Evolutionary conservation across 495 filamentous ascomycete genomes (phyloP).

Genomic region (Paragyromitra xinjiangensis): DNA sequence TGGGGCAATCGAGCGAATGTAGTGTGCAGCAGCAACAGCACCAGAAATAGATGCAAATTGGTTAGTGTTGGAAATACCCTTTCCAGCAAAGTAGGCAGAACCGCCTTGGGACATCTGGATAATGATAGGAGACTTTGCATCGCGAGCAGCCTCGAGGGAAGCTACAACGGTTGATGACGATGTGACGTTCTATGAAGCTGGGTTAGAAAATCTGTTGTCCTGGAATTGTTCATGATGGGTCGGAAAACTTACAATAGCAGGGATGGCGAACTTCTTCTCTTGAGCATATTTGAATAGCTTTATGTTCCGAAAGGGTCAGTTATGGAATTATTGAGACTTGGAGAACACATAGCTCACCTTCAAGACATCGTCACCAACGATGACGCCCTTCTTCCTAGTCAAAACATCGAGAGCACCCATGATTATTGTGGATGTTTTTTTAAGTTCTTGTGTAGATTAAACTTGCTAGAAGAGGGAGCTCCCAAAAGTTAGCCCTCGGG

Average conservation of each 20-base stretch:
- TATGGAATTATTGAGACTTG: not conserved
- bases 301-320: slow-evolving; percentile 6
- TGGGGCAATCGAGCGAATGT: slow-evolving; percentile 87
- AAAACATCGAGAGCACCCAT: slow-evolving; percentile 75
- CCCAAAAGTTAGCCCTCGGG: not conserved
- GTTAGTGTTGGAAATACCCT: slow-evolving; percentile 84
- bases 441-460: not conserved
- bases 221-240: not conserved
- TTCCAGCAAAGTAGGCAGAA: slow-evolving; percentile 91
- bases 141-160: slow-evolving; percentile 79
- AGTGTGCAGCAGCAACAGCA: slow-evolving; percentile 87
- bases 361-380: slow-evolving; percentile 83
- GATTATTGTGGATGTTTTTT: slow-evolving; percentile 52
- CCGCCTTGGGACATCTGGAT: slow-evolving; percentile 92
- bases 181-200: slow-evolving; percentile 74
- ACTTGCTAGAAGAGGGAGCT: not conserved
- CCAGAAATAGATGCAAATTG: slow-evolving; percentile 89
- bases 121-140: slow-evolving; percentile 84
- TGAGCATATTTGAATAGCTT: slow-evolving; percentile 85
- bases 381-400: slow-evolving; percentile 80
- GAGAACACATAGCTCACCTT: slow-evolving; percentile 53
- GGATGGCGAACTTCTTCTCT: slow-evolving; percentile 85
- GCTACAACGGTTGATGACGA: slow-evolving; percentile 62
- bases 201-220: not conserved
- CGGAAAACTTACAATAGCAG: slow-evolving; percentile 73